These are phyloP conservation scores for Rhodotorula taiwanensis DNA, from an alignment of 768 basidiomycete species.

Conservation along the genomic window DNA sequence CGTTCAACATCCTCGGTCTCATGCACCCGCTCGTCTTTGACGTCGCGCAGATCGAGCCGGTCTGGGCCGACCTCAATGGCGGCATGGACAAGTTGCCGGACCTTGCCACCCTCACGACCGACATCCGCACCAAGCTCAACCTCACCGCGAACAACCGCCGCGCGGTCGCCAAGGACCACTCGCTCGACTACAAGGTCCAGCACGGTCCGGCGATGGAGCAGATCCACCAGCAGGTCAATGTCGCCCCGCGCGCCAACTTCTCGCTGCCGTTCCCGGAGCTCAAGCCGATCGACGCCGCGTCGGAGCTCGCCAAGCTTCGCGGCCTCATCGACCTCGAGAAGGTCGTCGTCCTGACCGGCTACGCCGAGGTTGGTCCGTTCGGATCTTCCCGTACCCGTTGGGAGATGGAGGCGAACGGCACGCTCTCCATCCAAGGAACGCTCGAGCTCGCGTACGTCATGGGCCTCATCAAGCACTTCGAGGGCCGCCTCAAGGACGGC, in stretches of 20 bases:
- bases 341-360: constrained; percentile 91
- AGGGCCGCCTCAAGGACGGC: constrained; percentile 89
- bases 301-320: constrained; percentile 68
- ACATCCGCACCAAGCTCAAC: constrained; percentile 72
- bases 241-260: constrained; percentile 97
- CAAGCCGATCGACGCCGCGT: constrained; percentile 53
- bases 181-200: constrained; percentile 86
- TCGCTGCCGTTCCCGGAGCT: constrained; percentile 85
- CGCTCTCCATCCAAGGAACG: constrained; percentile 93
- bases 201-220: constrained; percentile 88
- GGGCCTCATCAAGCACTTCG: constrained; percentile 97
- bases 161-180: constrained; percentile 85
- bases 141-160: constrained; percentile 88
- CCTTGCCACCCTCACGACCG: constrained; percentile 80
- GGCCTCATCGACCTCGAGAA: constrained; percentile 92
- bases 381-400: constrained; percentile 95
- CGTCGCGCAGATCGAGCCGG: constrained; percentile 97
- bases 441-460: constrained; percentile 99
- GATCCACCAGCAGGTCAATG: constrained; percentile 80
- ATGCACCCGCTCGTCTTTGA: constrained; percentile 99
- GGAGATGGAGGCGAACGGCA: constrained; percentile 99
- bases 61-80: constrained; percentile 94
- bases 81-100: constrained; percentile 97
- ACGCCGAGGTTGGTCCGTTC: constrained; percentile 97
- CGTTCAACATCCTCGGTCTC: constrained; percentile 97